phyloP scores from a whole-genome alignment of 495 filamentous ascomycete species.

The Talaromyces wortmannii region DNA sequence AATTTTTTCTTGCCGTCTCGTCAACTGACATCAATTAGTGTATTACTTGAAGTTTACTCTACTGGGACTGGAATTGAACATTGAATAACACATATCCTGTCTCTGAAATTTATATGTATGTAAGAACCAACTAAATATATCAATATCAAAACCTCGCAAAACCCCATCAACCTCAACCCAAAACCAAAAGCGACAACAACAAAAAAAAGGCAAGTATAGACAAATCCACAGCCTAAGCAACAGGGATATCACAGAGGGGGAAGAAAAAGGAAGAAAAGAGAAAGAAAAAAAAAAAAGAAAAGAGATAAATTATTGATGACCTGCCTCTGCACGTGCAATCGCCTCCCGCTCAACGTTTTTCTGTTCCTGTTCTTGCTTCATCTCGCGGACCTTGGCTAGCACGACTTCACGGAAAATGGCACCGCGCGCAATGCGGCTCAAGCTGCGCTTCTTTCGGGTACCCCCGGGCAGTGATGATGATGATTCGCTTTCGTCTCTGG shows the following conservation, averaged over 20 bases:
- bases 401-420: constrained; percentile 98
- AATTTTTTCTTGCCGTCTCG: too few species aligned
- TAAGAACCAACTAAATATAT: too few species aligned
- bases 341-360: constrained; percentile 54
- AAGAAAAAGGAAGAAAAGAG: constrained; percentile 6
- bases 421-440: constrained; percentile 72
- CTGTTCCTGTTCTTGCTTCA: constrained; percentile 78
- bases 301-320: constrained; percentile 13
- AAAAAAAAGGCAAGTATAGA: background rate
- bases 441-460: constrained; percentile 51
- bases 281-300: constrained; percentile 3
- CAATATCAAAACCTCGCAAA: too few species aligned
- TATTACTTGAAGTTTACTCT: too few species aligned
- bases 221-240: background rate
- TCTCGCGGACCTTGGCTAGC: constrained; percentile 88
- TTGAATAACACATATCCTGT: too few species aligned
- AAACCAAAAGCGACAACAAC: background rate
- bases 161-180: too few species aligned
- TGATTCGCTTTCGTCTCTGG: constrained; percentile 11
- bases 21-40: too few species aligned
- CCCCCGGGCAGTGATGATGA: constrained; percentile 8
- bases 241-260: constrained; percentile 3
- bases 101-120: too few species aligned
- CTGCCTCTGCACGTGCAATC: constrained; percentile 29
- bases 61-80: too few species aligned